Evolutionary conservation across 768 basidiomycete species (phyloP), one percentile per base, ranked within the genome.

Genomic region (Panellus pusillus): DNA sequence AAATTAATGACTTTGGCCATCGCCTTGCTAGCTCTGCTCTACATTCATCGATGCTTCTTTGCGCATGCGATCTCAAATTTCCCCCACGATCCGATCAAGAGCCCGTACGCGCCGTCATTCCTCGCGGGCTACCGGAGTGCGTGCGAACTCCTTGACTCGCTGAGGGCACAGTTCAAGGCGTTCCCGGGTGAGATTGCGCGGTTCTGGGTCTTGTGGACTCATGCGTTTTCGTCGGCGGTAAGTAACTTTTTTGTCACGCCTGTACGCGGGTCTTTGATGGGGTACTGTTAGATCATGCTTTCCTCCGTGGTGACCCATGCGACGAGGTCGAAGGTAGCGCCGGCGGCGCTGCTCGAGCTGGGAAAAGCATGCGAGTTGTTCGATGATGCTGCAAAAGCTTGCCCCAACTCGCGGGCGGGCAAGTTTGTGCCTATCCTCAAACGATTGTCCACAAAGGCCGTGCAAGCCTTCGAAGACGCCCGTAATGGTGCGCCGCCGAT

Each of bases 1-100:
- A 31, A 32, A 20, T 27, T 27, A 50, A 40, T 18, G 15, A 19
- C 35, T 52, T 31, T 18, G 41, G 28, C 36, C 27, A 46, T 19
- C 2, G 24, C 52, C 32, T 8, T 9, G 3, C 14, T 8, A 89
- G 87, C 84, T n/a, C 72, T 89, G 29, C 69, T 89, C 9, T 87
- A 87, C 63, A 79, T 89, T 45, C 87, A 89, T 65, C 84, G 88
- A 14, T 83, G 84, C 60, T 89, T 86, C 73, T 88, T 90, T 60
- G 84, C 87, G 4, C 83, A 87, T 63, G 88, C 87, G 3, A 76
- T 90, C 32, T 74, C 77, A 19, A 86, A 79, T 46, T 79, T 79
- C 53, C 81, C 89, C 5, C 67, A 69, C 6, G 82, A 89, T 66
- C 89, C 89, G 19, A 80, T 90, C 67, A 81, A 79, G 66, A 85